phyloP scores from a whole-genome alignment of 257 asterid genomes.

The Salvia miltiorrhiza region DNA sequence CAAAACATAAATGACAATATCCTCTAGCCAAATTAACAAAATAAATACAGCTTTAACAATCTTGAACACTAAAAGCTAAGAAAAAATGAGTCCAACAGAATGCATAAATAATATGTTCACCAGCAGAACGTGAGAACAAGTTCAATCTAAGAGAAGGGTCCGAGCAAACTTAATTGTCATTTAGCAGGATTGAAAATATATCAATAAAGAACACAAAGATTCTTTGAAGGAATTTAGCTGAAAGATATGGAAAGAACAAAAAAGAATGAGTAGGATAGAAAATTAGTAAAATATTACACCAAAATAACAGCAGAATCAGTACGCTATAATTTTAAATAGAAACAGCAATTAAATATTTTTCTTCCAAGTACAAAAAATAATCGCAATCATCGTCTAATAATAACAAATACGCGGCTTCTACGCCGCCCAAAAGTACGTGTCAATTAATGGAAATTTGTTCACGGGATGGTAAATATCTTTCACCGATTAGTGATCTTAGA shows the following conservation, averaged over 20 bases:
- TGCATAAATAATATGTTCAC: not conserved
- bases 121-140: constrained; percentile 18
- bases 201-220: constrained; percentile 1
- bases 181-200: constrained; percentile 7
- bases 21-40: not conserved
- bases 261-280: constrained; percentile 1
- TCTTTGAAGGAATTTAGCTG: constrained; percentile 17
- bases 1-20: not conserved
- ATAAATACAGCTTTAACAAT: constrained; percentile 1
- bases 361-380: not conserved
- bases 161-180: not conserved
- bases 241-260: constrained; percentile 16
- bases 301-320: constrained; percentile 20
- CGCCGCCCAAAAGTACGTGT: not conserved
- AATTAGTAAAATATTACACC: constrained; percentile 18
- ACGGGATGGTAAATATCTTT: not conserved
- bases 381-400: not conserved
- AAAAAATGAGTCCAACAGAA: not conserved
- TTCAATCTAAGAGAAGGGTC: constrained; percentile 12
- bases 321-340: not conserved
- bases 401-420: not conserved
- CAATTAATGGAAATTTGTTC: not conserved
- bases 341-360: constrained; percentile 10
- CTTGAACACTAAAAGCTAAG: not conserved
- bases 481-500: not conserved